Percentiles rank a stretch among this genome's conserved stretches.
Evolutionary conservation across 805 yeast species (phyloP).

Genomic region (Lipomyces sp.): DNA sequence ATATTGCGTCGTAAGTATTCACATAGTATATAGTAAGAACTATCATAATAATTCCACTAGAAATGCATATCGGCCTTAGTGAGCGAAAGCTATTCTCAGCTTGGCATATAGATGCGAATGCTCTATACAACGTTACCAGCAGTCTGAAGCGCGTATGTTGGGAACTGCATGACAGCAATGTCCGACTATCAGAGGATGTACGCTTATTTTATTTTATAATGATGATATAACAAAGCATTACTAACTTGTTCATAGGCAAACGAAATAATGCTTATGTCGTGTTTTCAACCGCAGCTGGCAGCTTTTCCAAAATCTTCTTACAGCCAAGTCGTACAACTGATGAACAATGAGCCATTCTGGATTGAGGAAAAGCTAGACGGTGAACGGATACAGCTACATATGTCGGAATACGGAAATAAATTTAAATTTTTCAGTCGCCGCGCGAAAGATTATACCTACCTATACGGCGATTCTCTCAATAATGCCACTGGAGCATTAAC

Average conservation of each 20-base stretch:
- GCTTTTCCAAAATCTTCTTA: conserved; percentile 51
- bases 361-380: conserved; percentile 95
- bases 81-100: conserved; percentile 54
- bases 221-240: neutral
- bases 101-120: conserved; percentile 80
- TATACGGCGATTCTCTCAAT: conserved; percentile 57
- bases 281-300: conserved; percentile 78
- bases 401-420: conserved; percentile 44
- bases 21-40: conserved; percentile 1
- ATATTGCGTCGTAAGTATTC: conserved; percentile 54
- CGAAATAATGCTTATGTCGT: conserved; percentile 46
- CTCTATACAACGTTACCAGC: conserved; percentile 61
- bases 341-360: conserved; percentile 46
- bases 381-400: conserved; percentile 79
- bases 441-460: conserved; percentile 66
- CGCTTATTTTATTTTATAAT: conserved; percentile 37
- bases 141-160: conserved; percentile 59
- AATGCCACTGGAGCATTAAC: conserved; percentile 51
- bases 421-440: conserved; percentile 60
- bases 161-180: conserved; percentile 51
- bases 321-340: conserved; percentile 45
- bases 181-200: conserved; percentile 44
- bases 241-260: conserved; percentile 34
- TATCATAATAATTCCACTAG: conserved; percentile 7
- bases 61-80: conserved; percentile 49